Percentiles rank a stretch among this genome's conserved stretches.
Conservation (phyloP, 2,329 filamentous ascomycete species). For the Aspergillus calidoustus region DNA sequence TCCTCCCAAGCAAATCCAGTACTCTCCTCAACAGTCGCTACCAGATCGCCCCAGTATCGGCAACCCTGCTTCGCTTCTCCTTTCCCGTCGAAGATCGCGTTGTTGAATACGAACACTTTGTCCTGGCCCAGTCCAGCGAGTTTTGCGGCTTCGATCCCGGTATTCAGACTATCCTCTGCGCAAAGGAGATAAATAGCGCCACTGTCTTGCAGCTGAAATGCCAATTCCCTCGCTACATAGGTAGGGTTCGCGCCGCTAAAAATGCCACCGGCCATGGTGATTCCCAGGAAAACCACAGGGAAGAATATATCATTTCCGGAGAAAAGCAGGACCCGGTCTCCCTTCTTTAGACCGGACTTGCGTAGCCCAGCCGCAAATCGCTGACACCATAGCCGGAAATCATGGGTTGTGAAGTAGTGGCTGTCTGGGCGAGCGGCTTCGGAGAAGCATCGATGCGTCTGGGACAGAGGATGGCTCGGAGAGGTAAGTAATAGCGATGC, state of each 20-base stretch:
- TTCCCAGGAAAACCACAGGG: slow-evolving; percentile 70
- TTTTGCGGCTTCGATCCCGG: slow-evolving; percentile 68
- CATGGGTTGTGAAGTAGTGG: slow-evolving; percentile 66
- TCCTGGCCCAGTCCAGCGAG: slow-evolving; percentile 59
- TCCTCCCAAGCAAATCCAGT: slow-evolving; percentile 65
- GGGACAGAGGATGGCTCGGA: slow-evolving; percentile 51
- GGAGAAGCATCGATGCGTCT: slow-evolving; percentile 56
- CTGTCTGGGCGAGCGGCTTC: slow-evolving; percentile 70
- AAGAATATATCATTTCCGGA: slow-evolving; percentile 76
- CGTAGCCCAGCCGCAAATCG: slow-evolving; percentile 71
- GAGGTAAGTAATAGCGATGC: slow-evolving; percentile 55
- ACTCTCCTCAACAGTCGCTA: slow-evolving; percentile 58
- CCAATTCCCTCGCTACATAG: slow-evolving; percentile 72
- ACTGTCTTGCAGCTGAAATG: slow-evolving; percentile 74
- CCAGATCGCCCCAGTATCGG: slow-evolving; percentile 67
- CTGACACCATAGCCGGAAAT: slow-evolving; percentile 72
- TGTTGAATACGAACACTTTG: slow-evolving; percentile 70
- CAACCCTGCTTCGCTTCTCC: slow-evolving; percentile 48
- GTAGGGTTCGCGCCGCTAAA: slow-evolving; percentile 77
- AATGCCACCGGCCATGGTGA: slow-evolving; percentile 76
- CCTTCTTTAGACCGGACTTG: slow-evolving; percentile 65
- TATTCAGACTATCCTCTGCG: slow-evolving; percentile 62
- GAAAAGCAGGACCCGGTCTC: slow-evolving; percentile 75
- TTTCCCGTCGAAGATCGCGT: slow-evolving; percentile 52
- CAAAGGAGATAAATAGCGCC: slow-evolving; percentile 68